Conservation (phyloP, 1,284 basidiomycete species). For the Clitocybe nebularis region DNA sequence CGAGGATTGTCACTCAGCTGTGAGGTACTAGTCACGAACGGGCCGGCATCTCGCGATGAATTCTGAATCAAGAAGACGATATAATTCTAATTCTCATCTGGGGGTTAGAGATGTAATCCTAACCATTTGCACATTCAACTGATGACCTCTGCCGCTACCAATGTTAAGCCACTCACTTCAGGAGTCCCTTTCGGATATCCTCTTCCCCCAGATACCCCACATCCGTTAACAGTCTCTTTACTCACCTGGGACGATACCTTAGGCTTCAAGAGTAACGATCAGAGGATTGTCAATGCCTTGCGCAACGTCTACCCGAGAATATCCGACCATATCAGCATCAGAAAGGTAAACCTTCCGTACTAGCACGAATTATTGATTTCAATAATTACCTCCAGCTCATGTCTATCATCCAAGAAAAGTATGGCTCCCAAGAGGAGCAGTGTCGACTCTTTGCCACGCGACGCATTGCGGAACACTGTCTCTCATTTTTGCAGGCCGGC, state of each 20-base stretch:
- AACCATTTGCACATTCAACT: too few species aligned
- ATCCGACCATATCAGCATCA: conserved; percentile 88
- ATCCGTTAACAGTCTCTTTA: conserved; percentile 95
- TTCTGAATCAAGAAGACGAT: too few species aligned
- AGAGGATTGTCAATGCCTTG: conserved; percentile 80
- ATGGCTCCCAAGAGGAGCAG: conserved; percentile 64
- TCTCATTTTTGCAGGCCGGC: conserved; percentile 68
- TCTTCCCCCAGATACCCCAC: conserved; percentile 68
- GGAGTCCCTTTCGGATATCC: too few species aligned
- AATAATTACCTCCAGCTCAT: conserved; percentile 58
- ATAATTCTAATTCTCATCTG: too few species aligned
- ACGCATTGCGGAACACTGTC: conserved; percentile 69
- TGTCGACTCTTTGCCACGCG: conserved; percentile 80
- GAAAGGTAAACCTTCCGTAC: conserved; percentile 57
- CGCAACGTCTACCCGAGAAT: conserved; percentile 94
- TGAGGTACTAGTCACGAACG: too few species aligned
- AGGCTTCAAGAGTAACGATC: conserved; percentile 91
- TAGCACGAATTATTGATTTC: conserved; percentile 1
- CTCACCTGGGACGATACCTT: conserved; percentile 96
- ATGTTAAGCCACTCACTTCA: too few species aligned
- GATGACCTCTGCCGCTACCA: too few species aligned
- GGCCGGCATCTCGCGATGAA: too few species aligned
- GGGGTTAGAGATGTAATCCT: too few species aligned
- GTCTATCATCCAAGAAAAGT: conserved; percentile 70
- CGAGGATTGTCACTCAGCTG: too few species aligned